Conservation (phyloP, 2,329 filamentous ascomycete species). For the Penicillium janthinellum region DNA sequence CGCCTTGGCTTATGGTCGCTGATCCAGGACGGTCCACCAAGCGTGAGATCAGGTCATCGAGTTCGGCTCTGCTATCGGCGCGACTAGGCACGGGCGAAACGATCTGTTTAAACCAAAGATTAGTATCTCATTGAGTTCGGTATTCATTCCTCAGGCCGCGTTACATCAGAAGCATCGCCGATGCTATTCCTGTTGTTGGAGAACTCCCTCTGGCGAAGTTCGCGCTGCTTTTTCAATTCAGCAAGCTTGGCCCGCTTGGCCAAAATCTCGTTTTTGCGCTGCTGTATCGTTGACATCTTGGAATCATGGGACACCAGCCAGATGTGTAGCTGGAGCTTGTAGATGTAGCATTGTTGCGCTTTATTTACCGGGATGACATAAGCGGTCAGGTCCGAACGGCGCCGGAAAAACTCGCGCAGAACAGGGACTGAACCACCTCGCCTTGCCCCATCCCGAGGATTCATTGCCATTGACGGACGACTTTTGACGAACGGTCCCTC, state of each 20-base stretch:
- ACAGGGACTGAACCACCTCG: conserved; percentile 42
- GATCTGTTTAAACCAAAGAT: conserved; percentile 50
- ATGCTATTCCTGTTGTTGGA: conserved; percentile 68
- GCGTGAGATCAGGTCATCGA: conserved; percentile 82
- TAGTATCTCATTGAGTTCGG: conserved; percentile 17
- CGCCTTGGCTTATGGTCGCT: conserved; percentile 60
- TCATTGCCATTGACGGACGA: conserved; percentile 44
- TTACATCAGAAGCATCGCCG: conserved; percentile 71
- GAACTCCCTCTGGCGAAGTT: conserved; percentile 77
- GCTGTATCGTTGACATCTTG: conserved; percentile 51
- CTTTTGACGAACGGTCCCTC: conserved; percentile 35
- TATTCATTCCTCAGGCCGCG: conserved; percentile 9
- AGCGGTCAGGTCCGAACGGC: conserved; percentile 31
- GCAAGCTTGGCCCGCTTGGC: conserved; percentile 97
- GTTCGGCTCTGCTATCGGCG: conserved; percentile 65
- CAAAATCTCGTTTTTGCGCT: conserved; percentile 92
- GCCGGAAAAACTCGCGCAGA: conserved; percentile 47
- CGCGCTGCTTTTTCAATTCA: conserved; percentile 90
- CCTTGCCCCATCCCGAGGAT: conserved; percentile 31
- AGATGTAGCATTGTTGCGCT: conserved; percentile 16
- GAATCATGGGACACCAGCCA: conserved; percentile 10
- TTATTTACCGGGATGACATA: conserved; percentile 45
- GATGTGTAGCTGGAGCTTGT: conserved; percentile 15
- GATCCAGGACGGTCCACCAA: conserved; percentile 76
- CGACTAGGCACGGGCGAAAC: conserved; percentile 70